Conservation (phyloP, 345 rosid species). For the Diplotaxis tenuifolia region DNA sequence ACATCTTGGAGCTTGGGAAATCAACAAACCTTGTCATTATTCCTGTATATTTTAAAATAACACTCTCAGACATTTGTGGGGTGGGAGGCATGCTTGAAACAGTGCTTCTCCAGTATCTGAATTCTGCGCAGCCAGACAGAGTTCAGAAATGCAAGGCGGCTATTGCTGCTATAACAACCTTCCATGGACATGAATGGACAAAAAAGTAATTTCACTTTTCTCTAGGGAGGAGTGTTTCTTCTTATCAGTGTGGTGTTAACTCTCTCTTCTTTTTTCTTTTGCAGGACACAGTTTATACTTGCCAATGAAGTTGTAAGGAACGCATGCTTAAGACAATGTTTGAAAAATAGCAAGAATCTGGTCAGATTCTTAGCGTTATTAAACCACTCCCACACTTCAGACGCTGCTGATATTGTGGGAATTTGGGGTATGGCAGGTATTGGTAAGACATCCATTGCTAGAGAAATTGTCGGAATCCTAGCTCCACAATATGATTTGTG, state of each 20-base stretch:
- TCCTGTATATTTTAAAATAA: constrained; percentile 18
- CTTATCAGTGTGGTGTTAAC: neutral
- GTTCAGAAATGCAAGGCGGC: constrained; percentile 20
- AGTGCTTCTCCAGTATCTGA: neutral
- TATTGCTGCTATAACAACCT: neutral
- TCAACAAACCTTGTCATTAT: neutral
- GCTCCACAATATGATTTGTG: constrained; percentile 13
- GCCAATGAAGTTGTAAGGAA: constrained; percentile 17
- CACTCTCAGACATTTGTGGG: constrained; percentile 19
- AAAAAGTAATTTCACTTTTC: neutral
- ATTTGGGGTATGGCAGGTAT: constrained; percentile 28
- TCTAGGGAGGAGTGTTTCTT: neutral
- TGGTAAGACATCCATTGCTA: constrained; percentile 33
- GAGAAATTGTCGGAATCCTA: neutral
- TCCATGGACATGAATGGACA: constrained; percentile 20
- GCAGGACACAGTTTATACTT: neutral
- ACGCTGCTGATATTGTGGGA: neutral
- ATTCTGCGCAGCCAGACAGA: neutral
- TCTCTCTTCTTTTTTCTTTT: no score
- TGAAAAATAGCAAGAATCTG: constrained; percentile 10
- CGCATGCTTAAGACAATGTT: neutral
- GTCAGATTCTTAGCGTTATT: neutral
- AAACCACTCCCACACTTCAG: neutral
- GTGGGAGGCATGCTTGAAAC: neutral
- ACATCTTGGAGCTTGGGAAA: constrained; percentile 7